Percentiles rank a stretch among this genome's conserved stretches.
Conservation (phyloP, 768 basidiomycete species). For the Amanita inopinata region DNA sequence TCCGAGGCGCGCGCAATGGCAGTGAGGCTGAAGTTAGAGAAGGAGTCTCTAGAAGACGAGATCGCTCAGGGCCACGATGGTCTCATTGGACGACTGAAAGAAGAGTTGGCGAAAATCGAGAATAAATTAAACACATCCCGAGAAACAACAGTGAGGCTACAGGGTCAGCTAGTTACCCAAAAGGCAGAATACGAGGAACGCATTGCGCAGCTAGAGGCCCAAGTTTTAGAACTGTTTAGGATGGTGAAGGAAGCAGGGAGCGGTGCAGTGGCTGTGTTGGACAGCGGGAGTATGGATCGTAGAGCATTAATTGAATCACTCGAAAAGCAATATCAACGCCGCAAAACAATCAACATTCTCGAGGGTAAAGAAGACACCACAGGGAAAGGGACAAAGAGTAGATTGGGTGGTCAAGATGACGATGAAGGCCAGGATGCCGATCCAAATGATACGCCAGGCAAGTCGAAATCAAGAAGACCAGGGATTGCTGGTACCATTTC, state of each 20-base stretch:
- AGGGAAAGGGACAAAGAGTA: slow-evolving; percentile 19
- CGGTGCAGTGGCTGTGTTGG: slow-evolving; percentile 67
- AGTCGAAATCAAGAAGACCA: slow-evolving; percentile 34
- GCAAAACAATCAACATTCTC: slow-evolving; percentile 75
- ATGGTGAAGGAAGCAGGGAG: slow-evolving; percentile 84
- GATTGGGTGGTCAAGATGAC: slow-evolving; percentile 14
- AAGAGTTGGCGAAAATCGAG: slow-evolving; percentile 56
- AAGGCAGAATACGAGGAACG: slow-evolving; percentile 75
- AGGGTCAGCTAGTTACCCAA: slow-evolving; percentile 70
- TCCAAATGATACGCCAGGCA: slow-evolving; percentile 47
- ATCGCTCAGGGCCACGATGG: slow-evolving; percentile 75
- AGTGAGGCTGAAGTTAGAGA: slow-evolving; percentile 65
- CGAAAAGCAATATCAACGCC: slow-evolving; percentile 74
- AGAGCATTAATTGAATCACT: slow-evolving; percentile 71
- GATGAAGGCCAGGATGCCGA: slow-evolving; percentile 41
- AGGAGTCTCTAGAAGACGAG: slow-evolving; percentile 75
- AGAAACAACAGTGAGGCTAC: slow-evolving; percentile 66
- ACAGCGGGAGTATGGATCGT: slow-evolving; percentile 56
- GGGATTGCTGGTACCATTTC: slow-evolving; percentile 4
- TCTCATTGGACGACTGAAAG: slow-evolving; percentile 74
- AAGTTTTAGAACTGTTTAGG: slow-evolving; percentile 88
- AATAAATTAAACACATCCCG: slow-evolving; percentile 73
- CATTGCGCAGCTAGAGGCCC: slow-evolving; percentile 80
- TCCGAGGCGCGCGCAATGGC: slow-evolving; percentile 54
- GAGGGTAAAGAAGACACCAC: slow-evolving; percentile 50